Base-by-base conservation (phyloP, 192 early-diverging fungal species). In the Coemansia sp. region DNA sequence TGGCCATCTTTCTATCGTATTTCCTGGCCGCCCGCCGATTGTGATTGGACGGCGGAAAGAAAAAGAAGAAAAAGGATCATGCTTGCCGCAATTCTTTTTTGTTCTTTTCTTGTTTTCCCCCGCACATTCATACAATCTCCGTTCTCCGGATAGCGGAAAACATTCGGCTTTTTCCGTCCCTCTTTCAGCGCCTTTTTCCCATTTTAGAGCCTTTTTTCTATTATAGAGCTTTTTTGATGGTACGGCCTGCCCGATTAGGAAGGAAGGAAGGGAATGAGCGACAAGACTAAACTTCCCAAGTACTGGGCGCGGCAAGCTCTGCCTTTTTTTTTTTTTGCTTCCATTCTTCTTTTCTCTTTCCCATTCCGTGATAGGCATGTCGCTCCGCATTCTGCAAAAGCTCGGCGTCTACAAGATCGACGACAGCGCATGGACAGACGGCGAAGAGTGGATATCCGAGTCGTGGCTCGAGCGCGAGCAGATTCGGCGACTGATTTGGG, bases 381-480 rank as follows among this genome's bases (percentile, higher is more conserved):
- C 73, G 67, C 69, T 81, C 55, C 70, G 67, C 12, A 68, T 66
- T 11, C 45, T 81, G 51, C 69, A 81, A 54, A 73, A 81, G 73
- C 70, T 81, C 53, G 73, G 70, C 45, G 73, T 75, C n/a, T 75
- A 62, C 63, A 75, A 65, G 63, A 69, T 81, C 22, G 78, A 81
- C 67, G 70, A 72, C 70, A 69, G 40, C 70, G 67, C 61, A 6
- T 75, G 69, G 70, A 58, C 62, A 58, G 65, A 68, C 39, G 69
- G 65, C 14, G 73, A 75, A 45, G 72, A 62, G 38, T 81, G 78
- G 78, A 63, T 81, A 22, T 50, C 66, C n/a, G 70, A 67, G 41
- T 72, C 78, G 12, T 81, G 78, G 78, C 63, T 81, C 19, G 78
- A 81, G 59, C 78, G 78, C 70, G 78, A 81, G 70, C 72, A 81